Conservation (phyloP, 495 filamentous ascomycete species). For the Opeltia flavorubescens region DNA sequence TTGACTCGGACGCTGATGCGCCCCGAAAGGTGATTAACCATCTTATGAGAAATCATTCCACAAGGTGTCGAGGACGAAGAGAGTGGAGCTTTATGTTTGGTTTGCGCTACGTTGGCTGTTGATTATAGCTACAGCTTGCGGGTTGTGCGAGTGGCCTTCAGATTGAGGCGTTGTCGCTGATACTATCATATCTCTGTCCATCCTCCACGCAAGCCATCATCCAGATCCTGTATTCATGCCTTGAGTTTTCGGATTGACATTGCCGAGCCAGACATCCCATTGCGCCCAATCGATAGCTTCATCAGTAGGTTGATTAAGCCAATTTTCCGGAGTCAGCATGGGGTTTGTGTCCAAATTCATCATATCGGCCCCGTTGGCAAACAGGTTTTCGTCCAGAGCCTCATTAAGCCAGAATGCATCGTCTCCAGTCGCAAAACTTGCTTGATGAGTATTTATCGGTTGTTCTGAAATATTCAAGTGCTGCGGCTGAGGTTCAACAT, state of each 20-base stretch:
- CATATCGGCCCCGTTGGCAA: slow-evolving; percentile 1
- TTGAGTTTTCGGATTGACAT: slow-evolving; percentile 14
- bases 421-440: slow-evolving; percentile 2
- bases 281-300: slow-evolving; percentile 19
- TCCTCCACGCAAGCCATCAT: neutral
- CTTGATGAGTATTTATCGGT: slow-evolving; percentile 5
- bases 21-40: too few relatives aligned
- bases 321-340: slow-evolving; percentile 13
- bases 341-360: slow-evolving; percentile 18
- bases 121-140: too few relatives aligned
- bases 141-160: too few relatives aligned
- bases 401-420: slow-evolving; percentile 16
- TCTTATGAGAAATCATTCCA: too few relatives aligned
- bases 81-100: too few relatives aligned
- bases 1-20: too few relatives aligned
- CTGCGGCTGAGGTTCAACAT: slow-evolving; percentile 5
- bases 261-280: slow-evolving; percentile 22
- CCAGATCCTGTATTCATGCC: slow-evolving; percentile 2
- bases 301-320: slow-evolving; percentile 4
- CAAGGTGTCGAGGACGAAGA: too few relatives aligned
- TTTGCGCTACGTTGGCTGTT: too few relatives aligned
- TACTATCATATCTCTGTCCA: too few relatives aligned
- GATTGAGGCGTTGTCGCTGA: too few relatives aligned
- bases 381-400: slow-evolving; percentile 8
- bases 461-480: slow-evolving; percentile 7